phyloP scores from a whole-genome alignment of 805 yeast species.

The Spathaspora gorwiae region DNA sequence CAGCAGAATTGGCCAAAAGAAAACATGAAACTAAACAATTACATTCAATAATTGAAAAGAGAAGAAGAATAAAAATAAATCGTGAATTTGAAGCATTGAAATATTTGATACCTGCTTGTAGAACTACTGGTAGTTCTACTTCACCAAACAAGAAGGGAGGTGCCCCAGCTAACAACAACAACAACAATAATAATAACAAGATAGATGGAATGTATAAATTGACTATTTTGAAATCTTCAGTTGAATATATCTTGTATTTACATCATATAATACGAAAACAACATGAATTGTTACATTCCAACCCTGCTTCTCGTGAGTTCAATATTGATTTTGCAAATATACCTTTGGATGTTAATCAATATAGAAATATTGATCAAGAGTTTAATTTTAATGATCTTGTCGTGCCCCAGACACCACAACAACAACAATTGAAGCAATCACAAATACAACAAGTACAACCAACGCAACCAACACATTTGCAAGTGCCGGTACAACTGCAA shows the following conservation, averaged over 20 bases:
- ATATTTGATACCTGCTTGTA: conserved; percentile 73
- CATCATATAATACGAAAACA: conserved; percentile 55
- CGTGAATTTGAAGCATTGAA: conserved; percentile 80
- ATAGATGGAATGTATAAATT: conserved; percentile 73
- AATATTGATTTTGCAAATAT: conserved; percentile 47
- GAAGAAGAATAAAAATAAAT: conserved; percentile 73
- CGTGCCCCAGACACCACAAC: background rate
- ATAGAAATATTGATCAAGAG: conserved; percentile 55
- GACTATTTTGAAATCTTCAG: conserved; percentile 77
- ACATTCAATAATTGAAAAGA: conserved; percentile 77
- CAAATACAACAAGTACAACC: background rate
- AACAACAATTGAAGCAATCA: background rate
- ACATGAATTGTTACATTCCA: conserved; percentile 36
- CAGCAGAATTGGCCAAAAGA: conserved; percentile 39
- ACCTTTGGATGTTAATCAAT: conserved; percentile 55
- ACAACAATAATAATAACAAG: conserved; percentile 27
- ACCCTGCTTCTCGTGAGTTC: conserved; percentile 21
- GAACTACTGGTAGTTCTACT: conserved; percentile 27
- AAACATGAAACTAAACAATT: conserved; percentile 40
- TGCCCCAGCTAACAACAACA: conserved; percentile 1
- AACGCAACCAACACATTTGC: background rate
- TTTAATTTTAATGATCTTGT: conserved; percentile 43
- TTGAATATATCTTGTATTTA: conserved; percentile 69
- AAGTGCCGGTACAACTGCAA: background rate
- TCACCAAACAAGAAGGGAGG: conserved; percentile 1